Conservation (phyloP, 2,329 filamentous ascomycete genomes). For the Colletotrichum spaethianum region DNA sequence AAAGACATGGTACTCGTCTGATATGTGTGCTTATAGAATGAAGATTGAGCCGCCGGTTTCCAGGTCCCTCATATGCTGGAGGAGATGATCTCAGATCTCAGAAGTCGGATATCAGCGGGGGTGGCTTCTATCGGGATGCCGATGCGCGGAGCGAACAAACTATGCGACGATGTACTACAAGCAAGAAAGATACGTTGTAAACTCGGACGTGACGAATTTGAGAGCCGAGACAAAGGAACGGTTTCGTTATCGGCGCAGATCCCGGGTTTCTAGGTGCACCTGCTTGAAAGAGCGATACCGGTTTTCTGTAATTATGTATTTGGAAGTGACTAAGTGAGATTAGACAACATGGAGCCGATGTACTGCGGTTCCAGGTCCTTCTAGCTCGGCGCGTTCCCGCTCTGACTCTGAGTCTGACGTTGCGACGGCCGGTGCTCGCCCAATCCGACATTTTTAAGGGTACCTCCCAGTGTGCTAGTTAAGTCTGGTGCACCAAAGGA, state of each 20-base stretch:
- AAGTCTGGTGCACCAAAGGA: neutral
- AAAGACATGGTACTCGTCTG: conserved; percentile 50
- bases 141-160: conserved; percentile 22
- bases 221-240: conserved; percentile 2
- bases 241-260: conserved; percentile 6
- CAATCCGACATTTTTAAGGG: conserved; percentile 31
- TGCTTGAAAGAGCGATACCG: neutral
- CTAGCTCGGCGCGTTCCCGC: conserved; percentile 28
- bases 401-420: conserved; percentile 32
- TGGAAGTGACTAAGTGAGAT: conserved; percentile 34
- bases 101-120: conserved; percentile 24
- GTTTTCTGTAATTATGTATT: neutral
- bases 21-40: neutral
- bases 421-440: conserved; percentile 20
- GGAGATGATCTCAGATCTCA: conserved; percentile 15
- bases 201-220: neutral
- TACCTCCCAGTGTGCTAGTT: conserved; percentile 1
- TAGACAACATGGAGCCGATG: conserved; percentile 11
- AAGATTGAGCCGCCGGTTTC: neutral
- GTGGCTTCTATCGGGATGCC: conserved; percentile 10
- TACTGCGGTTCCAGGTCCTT: conserved; percentile 37
- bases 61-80: neutral
- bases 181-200: neutral
- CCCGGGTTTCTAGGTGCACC: neutral
- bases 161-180: neutral